Percentiles rank a stretch among this genome's conserved stretches.
phyloP scores from a whole-genome alignment of 176 grass and related monocot genomes.

The Rhynchospora tenuis region DNA sequence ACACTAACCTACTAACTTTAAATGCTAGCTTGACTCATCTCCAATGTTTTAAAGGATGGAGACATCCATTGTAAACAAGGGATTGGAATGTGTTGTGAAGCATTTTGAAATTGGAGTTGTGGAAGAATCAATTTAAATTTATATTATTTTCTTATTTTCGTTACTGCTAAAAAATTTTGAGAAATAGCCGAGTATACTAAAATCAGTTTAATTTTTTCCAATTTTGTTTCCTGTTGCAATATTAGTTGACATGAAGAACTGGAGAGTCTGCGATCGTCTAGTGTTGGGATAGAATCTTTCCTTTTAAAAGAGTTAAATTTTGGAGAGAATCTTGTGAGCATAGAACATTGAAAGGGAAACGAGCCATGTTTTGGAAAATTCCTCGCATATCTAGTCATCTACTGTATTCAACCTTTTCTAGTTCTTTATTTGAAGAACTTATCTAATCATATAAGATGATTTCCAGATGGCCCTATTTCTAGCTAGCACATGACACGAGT shows the following conservation, averaged over 20 bases:
- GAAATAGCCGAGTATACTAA: too few relatives aligned
- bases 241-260: neutral
- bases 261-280: neutral
- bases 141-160: too few relatives aligned
- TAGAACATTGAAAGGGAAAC: neutral
- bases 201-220: too few relatives aligned
- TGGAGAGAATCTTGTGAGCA: neutral
- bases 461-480: neutral
- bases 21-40: neutral
- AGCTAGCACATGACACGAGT: neutral
- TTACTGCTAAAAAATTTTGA: too few relatives aligned
- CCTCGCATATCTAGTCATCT: too few relatives aligned
- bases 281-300: neutral
- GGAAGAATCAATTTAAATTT: too few relatives aligned
- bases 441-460: neutral
- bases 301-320: neutral
- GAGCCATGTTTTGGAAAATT: neutral
- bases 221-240: too few relatives aligned
- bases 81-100: neutral
- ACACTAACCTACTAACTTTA: conserved; percentile 1
- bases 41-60: neutral
- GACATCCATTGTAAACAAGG: neutral
- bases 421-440: too few relatives aligned
- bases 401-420: too few relatives aligned
- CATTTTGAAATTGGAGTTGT: too few relatives aligned